phyloP scores from a whole-genome alignment of 2,329 filamentous ascomycete species.

The Nakataea oryzae region DNA sequence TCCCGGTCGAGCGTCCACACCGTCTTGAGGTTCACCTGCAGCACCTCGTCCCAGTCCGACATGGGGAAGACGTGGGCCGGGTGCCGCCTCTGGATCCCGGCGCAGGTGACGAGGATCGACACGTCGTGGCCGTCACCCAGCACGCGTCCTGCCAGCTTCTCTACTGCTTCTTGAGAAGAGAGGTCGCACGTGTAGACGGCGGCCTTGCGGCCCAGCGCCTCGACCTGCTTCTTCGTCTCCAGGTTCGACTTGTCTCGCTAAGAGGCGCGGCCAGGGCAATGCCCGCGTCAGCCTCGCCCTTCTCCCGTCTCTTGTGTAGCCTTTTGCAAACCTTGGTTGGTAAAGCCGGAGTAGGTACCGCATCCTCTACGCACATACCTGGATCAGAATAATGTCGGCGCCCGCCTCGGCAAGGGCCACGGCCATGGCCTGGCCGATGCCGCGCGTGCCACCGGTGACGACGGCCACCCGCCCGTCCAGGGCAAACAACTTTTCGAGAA shows the following conservation, averaged over 20 bases:
- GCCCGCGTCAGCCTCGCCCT: background rate
- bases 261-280: background rate
- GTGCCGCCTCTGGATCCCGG: conserved; percentile 56
- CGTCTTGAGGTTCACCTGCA: conserved; percentile 52
- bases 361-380: background rate
- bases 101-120: conserved; percentile 54
- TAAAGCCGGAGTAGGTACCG: too few relatives aligned
- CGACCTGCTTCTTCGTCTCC: conserved; percentile 4
- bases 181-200: conserved; percentile 14
- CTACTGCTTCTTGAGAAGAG: conserved; percentile 4
- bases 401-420: conserved; percentile 6
- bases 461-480: conserved; percentile 4
- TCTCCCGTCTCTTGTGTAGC: too few relatives aligned
- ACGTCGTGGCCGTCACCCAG: conserved; percentile 20
- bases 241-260: conserved; percentile 4
- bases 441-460: conserved; percentile 5
- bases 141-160: conserved; percentile 4
- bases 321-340: too few relatives aligned
- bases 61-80: conserved; percentile 53
- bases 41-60: conserved; percentile 46
- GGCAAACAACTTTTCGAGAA: conserved; percentile 3
- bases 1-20: conserved; percentile 54
- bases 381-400: conserved; percentile 6
- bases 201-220: conserved; percentile 5
- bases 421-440: conserved; percentile 7